These are phyloP conservation scores for Xerophyta viscosa DNA, from an alignment of 106 monocot species.

Conservation along the genomic window DNA sequence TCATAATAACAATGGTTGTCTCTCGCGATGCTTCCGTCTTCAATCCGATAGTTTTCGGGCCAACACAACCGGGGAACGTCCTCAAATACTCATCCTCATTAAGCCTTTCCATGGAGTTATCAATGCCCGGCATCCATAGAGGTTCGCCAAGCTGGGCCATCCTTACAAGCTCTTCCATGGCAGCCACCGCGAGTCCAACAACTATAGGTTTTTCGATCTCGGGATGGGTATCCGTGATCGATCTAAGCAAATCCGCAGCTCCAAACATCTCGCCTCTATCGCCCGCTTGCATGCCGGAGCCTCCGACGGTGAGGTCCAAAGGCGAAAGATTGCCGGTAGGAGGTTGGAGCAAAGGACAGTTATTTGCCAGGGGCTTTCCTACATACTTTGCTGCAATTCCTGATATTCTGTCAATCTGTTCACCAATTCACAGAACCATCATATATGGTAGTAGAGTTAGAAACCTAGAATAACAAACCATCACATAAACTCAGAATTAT, in stretches of 20 bases:
- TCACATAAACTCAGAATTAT: too few relatives aligned
- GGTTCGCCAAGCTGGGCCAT: slow-evolving; percentile 83
- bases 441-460: too few relatives aligned
- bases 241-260: slow-evolving; percentile 38
- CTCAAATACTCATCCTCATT: slow-evolving; percentile 73
- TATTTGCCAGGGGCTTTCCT: slow-evolving; percentile 40
- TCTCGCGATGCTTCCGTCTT: slow-evolving; percentile 76
- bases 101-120: slow-evolving; percentile 26
- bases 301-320: slow-evolving; percentile 28
- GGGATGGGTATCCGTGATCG: slow-evolving; percentile 19
- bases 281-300: slow-evolving; percentile 9
- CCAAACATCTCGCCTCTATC: slow-evolving; percentile 29
- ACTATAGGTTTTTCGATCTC: slow-evolving; percentile 69
- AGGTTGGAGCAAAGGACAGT: slow-evolving; percentile 38
- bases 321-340: slow-evolving; percentile 25
- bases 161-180: slow-evolving; percentile 90
- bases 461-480: too few relatives aligned
- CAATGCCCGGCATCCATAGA: slow-evolving; percentile 40
- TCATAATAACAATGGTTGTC: slow-evolving; percentile 75
- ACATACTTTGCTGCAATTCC: slow-evolving; percentile 86
- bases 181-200: slow-evolving; percentile 77
- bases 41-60: slow-evolving; percentile 52
- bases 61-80: slow-evolving; percentile 66
- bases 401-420: slow-evolving; percentile 79
- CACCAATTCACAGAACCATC: too few relatives aligned